A percentile compares a stretch with the other conserved stretches of the same genome.
Conservation (phyloP, 768 basidiomycete genomes). For the Chiua virens region DNA sequence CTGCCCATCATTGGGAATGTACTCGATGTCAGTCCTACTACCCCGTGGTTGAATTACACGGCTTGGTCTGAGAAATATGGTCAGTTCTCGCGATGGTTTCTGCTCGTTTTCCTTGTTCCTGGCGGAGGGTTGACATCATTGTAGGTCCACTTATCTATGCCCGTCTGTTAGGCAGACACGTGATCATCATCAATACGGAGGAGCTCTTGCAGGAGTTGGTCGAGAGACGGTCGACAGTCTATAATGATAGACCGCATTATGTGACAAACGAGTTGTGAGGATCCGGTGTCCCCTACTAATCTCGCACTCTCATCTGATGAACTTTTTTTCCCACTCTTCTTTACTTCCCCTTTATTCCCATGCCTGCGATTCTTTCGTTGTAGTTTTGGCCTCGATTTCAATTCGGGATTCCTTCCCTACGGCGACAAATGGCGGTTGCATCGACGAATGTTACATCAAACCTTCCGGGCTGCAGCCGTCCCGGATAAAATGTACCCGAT, state of each 20-base stretch:
- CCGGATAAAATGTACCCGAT: slow-evolving; percentile 4
- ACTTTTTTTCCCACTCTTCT: too few species aligned
- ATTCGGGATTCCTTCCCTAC: slow-evolving; percentile 17
- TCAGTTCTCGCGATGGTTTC: not conserved
- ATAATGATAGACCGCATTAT: slow-evolving; percentile 14
- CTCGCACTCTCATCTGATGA: too few species aligned
- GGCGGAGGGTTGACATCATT: too few species aligned
- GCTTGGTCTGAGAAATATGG: slow-evolving; percentile 12
- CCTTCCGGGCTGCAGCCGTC: slow-evolving; percentile 8
- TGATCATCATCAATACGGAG: slow-evolving; percentile 12
- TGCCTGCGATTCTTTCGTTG: too few species aligned
- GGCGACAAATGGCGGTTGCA: slow-evolving; percentile 19
- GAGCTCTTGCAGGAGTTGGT: slow-evolving; percentile 10
- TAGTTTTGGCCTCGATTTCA: slow-evolving; percentile 17
- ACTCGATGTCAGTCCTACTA: not conserved
- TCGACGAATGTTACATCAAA: slow-evolving; percentile 20
- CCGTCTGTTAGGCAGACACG: slow-evolving; percentile 1
- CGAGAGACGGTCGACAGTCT: slow-evolving; percentile 15
- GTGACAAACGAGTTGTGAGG: slow-evolving; percentile 9
- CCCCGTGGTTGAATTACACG: slow-evolving; percentile 14
- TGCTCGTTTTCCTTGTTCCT: too few species aligned
- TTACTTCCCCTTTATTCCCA: too few species aligned
- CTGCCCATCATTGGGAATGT: slow-evolving; percentile 16
- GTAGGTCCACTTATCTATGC: not conserved
- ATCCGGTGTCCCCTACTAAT: too few species aligned